Evolutionary conservation across 768 basidiomycete species (phyloP), one percentile per base, ranked within the genome.

Genomic region (Boletus huronensis): DNA sequence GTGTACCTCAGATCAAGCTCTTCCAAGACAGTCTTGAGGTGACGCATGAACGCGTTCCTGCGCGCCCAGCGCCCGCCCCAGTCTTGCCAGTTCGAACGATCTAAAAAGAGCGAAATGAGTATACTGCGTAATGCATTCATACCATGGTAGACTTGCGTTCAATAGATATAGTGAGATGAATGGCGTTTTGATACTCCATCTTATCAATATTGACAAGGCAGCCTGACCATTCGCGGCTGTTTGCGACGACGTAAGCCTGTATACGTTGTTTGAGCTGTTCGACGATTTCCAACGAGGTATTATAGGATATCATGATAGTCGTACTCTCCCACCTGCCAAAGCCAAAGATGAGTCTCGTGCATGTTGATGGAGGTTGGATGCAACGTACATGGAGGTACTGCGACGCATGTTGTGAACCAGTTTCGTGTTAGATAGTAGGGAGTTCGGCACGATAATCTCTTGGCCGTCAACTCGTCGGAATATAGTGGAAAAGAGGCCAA

Each of bases 1-100:
- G 75, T 78, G 65, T 91, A 92, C 29, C 74, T 74, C 52, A 92
- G 71, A 61, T 88, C 86, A 46, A 92, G 80, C 31, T 89, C 88
- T 67, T 90, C 88, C 49, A 90, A 72, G 14, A 84, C 65, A 5
- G 73, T 79, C 71, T 88, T 90, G 44, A 92, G 75, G 60, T 85
- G 69, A 36, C 84, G 81, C 89, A 91, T 90, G 69, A 91, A 88
- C 23, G 71, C 75, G 11, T 82, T 90, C 58, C 89, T 83, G 43
- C 88, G 83, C 8, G 74, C 75, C 88, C 87, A 90, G 53, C 88
- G 77, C 19, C 82, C 90, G 45, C 87, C 88, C 89, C 89, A 92
- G 64, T 91, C 88, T 65, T 91, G 90, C 90, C 89, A 92, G 64
- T 89, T 90, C 35, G 84, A 79, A 49, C 86, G 83, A 70, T 90